phyloP scores from a whole-genome alignment of 129 eudicot genomes.

The Flaveria robusta region DNA sequence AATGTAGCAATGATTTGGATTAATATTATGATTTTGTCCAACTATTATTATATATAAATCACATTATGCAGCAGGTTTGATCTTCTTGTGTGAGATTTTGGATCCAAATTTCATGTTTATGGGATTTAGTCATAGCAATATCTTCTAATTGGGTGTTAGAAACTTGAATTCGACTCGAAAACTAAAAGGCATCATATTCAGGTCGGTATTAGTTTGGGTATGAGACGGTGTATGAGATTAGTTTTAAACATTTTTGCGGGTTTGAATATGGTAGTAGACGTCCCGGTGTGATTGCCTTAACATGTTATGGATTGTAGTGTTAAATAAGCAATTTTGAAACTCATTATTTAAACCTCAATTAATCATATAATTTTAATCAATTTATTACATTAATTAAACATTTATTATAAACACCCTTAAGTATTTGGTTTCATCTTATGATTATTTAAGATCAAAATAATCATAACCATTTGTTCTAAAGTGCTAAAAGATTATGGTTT shows the following conservation, averaged over 20 bases:
- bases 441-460: neutral
- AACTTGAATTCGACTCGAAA: no score
- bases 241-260: no score
- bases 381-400: no score
- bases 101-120: slow-evolving; percentile 1
- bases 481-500: neutral
- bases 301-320: no score
- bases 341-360: no score
- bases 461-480: neutral
- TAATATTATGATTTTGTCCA: slow-evolving; percentile 27
- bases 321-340: no score
- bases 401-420: neutral
- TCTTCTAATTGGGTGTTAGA: neutral
- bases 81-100: slow-evolving; percentile 15
- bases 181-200: no score
- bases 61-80: slow-evolving; percentile 16
- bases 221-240: no score
- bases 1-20: slow-evolving; percentile 44
- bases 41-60: slow-evolving; percentile 9
- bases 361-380: no score
- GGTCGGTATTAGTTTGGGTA: no score
- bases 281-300: no score
- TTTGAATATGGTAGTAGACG: no score
- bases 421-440: neutral
- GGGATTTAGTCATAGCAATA: neutral